phyloP scores from a whole-genome alignment of 768 basidiomycete genomes.

The Amyloporia xantha region DNA sequence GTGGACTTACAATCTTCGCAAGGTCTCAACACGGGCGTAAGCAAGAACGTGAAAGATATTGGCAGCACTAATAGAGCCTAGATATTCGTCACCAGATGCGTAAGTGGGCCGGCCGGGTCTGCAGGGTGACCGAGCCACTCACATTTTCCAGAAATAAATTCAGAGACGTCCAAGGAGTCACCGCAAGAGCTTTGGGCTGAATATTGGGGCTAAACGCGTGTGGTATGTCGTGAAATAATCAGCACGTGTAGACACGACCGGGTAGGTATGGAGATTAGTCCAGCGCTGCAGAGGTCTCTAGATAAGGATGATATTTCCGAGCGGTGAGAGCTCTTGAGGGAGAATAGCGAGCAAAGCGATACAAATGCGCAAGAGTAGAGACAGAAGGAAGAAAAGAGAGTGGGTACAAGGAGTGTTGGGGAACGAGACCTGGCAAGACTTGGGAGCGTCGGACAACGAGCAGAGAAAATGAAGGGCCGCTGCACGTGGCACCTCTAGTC shows the following conservation, averaged over 20 bases:
- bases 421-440: no score
- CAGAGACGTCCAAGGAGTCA: neutral
- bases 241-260: slow-evolving; percentile 13
- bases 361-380: neutral
- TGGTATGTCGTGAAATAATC: slow-evolving; percentile 14
- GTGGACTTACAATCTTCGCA: neutral
- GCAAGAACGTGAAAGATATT: neutral
- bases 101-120: neutral
- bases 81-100: neutral
- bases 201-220: slow-evolving; percentile 5
- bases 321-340: neutral
- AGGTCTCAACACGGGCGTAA: neutral
- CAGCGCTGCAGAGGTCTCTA: neutral
- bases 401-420: neutral
- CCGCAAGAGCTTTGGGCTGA: neutral
- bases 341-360: neutral
- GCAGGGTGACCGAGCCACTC: neutral
- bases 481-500: no score
- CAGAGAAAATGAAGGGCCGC: no score
- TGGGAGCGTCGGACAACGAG: no score
- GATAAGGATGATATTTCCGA: neutral
- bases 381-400: slow-evolving; percentile 3
- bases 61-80: slow-evolving; percentile 3
- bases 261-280: slow-evolving; percentile 13
- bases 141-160: neutral